phyloP scores from a whole-genome alignment of 2,329 filamentous ascomycete genomes.

The Aspergillus pseudoviridinutans region DNA sequence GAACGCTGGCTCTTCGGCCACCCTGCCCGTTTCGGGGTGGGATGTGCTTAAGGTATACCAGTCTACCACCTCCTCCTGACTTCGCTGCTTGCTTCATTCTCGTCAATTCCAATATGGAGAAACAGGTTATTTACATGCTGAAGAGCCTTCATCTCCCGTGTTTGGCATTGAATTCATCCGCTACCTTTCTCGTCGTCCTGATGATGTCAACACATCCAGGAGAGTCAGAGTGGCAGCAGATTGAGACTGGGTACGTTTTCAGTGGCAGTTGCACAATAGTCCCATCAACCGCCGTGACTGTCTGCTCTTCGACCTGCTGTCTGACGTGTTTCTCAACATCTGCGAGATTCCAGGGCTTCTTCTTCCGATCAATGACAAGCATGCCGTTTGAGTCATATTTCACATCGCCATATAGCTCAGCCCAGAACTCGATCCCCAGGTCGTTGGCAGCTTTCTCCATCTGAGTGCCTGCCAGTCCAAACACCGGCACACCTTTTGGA shows the following conservation, averaged over 20 bases:
- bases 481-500: slow-evolving; percentile 49
- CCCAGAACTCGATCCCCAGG: slow-evolving; percentile 50
- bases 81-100: background rate
- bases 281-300: slow-evolving; percentile 42
- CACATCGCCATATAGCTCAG: slow-evolving; percentile 55
- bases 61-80: too few species aligned
- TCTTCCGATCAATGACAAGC: slow-evolving; percentile 56
- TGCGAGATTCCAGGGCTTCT: slow-evolving; percentile 46
- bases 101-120: too few species aligned
- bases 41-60: too few species aligned
- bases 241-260: slow-evolving; percentile 40
- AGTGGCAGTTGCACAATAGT: slow-evolving; percentile 36
- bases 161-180: slow-evolving; percentile 40
- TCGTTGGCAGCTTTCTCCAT: slow-evolving; percentile 54
- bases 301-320: slow-evolving; percentile 41
- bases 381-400: slow-evolving; percentile 51
- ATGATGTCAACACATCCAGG: slow-evolving; percentile 46
- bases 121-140: background rate
- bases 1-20: too few species aligned
- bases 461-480: slow-evolving; percentile 52
- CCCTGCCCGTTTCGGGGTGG: too few species aligned
- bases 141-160: background rate
- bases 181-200: slow-evolving; percentile 35
- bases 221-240: slow-evolving; percentile 48
- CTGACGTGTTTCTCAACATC: slow-evolving; percentile 41